Evolutionary conservation across 176 grass and related monocot species (phyloP).

Genomic region (Pontederia crassipes): DNA sequence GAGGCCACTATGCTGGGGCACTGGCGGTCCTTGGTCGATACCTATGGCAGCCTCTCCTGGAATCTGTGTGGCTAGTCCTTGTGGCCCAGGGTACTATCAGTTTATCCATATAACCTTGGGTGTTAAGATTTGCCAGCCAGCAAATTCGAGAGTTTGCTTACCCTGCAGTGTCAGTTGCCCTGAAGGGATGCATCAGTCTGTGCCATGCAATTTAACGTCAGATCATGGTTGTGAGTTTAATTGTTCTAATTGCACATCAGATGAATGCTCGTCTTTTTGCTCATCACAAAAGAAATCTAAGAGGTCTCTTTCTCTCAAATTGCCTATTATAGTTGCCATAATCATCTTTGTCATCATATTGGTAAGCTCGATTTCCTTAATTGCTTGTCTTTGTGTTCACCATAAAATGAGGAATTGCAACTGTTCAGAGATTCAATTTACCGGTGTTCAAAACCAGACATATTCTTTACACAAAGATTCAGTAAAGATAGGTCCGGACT

Average conservation of each 20-base stretch:
- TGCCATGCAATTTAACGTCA: slow-evolving; percentile 56
- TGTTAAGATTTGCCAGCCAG: slow-evolving; percentile 57
- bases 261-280: slow-evolving; percentile 50
- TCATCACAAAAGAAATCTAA: slow-evolving; percentile 36
- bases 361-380: slow-evolving; percentile 42
- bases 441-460: slow-evolving; percentile 33
- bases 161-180: slow-evolving; percentile 75
- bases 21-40: slow-evolving; percentile 62
- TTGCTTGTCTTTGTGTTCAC: slow-evolving; percentile 57
- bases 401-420: slow-evolving; percentile 51
- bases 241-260: slow-evolving; percentile 54
- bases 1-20: slow-evolving; percentile 79
- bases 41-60: slow-evolving; percentile 82
- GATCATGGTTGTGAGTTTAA: slow-evolving; percentile 61
- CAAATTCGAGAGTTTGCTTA: slow-evolving; percentile 73
- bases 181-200: slow-evolving; percentile 31
- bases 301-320: slow-evolving; percentile 56
- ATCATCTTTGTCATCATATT: slow-evolving; percentile 63
- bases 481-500: slow-evolving; percentile 61
- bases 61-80: slow-evolving; percentile 63
- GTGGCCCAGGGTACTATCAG: slow-evolving; percentile 68
- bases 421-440: slow-evolving; percentile 50
- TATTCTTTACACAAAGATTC: slow-evolving; percentile 85
- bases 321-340: slow-evolving; percentile 80
- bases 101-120: slow-evolving; percentile 37